Evolutionary conservation across 495 filamentous ascomycete genomes (phyloP).

Genomic region (Talaromyces ruber): DNA sequence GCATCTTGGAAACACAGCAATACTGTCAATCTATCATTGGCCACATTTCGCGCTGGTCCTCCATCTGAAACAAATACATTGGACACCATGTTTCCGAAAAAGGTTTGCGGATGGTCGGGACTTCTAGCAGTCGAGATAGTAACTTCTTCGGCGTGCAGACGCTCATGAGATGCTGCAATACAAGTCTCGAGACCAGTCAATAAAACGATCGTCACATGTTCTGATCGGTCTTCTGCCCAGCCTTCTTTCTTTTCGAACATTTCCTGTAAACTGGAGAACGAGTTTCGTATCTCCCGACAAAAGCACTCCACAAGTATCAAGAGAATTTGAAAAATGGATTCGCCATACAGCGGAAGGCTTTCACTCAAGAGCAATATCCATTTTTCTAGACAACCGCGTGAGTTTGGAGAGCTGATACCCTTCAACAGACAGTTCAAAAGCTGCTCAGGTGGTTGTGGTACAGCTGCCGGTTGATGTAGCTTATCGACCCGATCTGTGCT

Average conservation of each 20-base stretch:
- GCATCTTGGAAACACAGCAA: constrained; percentile 95
- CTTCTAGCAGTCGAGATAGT: constrained; percentile 59
- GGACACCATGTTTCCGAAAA: constrained; percentile 96
- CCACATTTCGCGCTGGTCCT: constrained; percentile 63
- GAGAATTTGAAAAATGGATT: constrained; percentile 79
- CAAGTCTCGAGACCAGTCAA: constrained; percentile 86
- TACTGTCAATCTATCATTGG: constrained; percentile 91
- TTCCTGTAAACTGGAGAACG: constrained; percentile 55
- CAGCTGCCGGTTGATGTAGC: constrained; percentile 13
- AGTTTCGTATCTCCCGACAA: constrained; percentile 61
- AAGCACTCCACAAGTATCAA: constrained; percentile 86
- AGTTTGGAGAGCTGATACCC: constrained; percentile 68
- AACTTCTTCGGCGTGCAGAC: constrained; percentile 65
- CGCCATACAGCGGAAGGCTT: constrained; percentile 72
- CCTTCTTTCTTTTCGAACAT: constrained; percentile 33
- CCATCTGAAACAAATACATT: constrained; percentile 80
- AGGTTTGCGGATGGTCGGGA: constrained; percentile 79
- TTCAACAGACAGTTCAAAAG: constrained; percentile 75
- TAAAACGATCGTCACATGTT: constrained; percentile 54
- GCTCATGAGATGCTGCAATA: constrained; percentile 80
- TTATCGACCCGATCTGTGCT: constrained; percentile 40
- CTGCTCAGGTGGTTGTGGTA: constrained; percentile 56
- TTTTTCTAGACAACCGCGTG: constrained; percentile 72
- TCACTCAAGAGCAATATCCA: constrained; percentile 86
- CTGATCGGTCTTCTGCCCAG: constrained; percentile 36